Evolutionary conservation across 129 eudicot species (phyloP).

Genomic region (Saposhnikovia divaricata): DNA sequence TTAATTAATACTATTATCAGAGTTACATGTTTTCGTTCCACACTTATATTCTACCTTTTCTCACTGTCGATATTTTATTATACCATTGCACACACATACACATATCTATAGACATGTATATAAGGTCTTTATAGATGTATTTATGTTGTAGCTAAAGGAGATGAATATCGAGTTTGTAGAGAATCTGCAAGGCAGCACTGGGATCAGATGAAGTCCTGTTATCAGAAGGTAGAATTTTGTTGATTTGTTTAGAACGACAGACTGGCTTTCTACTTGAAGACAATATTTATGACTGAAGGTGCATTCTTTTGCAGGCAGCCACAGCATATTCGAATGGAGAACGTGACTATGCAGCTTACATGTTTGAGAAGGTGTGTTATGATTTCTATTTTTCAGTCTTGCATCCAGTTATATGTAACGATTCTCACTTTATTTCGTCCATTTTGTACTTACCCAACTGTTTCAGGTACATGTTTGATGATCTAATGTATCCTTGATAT

Average conservation of each 20-base stretch:
- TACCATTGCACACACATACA: neutral
- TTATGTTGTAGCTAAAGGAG: constrained; percentile 52
- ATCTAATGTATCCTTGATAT: neutral
- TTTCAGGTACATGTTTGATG: constrained; percentile 4
- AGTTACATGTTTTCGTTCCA: neutral
- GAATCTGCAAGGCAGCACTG: constrained; percentile 69
- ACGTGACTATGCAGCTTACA: constrained; percentile 61
- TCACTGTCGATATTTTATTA: neutral
- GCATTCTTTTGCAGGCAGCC: constrained; percentile 60
- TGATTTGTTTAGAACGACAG: neutral
- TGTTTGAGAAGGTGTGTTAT: constrained; percentile 67
- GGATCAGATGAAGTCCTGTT: constrained; percentile 67
- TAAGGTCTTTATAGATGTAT: neutral
- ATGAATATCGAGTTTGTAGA: constrained; percentile 59
- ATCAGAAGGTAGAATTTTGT: constrained; percentile 53
- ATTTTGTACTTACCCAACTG: neutral
- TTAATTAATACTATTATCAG: too few species aligned
- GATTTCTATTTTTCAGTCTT: neutral
- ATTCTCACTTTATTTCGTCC: neutral
- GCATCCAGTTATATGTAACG: neutral
- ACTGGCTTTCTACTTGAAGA: neutral
- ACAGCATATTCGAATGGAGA: constrained; percentile 74
- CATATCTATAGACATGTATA: neutral
- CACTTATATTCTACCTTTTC: neutral
- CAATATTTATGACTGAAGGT: neutral